Evolutionary conservation across 306 rosid species (phyloP).

Genomic region (Fagus sylvatica): DNA sequence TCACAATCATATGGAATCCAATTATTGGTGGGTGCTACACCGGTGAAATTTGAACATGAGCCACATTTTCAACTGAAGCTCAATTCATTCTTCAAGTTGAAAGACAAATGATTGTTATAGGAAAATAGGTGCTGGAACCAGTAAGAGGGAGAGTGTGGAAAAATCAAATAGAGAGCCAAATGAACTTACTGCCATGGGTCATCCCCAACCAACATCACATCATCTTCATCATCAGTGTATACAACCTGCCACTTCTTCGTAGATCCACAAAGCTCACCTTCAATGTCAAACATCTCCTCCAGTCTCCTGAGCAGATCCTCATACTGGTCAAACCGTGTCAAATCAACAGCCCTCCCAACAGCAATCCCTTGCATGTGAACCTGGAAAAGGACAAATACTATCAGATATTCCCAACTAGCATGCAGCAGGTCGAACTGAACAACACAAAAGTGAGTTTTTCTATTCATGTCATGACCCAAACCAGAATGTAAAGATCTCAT

Average conservation of each 20-base stretch:
- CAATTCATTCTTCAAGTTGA: not conserved
- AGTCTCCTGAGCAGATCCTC: slow-evolving; percentile 77
- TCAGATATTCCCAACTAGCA: slow-evolving; percentile 1
- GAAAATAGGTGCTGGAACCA: not conserved
- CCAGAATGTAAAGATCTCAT: not conserved
- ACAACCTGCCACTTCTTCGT: slow-evolving; percentile 85
- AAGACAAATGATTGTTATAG: not conserved
- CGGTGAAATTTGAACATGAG: not conserved
- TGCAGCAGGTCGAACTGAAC: not conserved
- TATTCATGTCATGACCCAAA: not conserved
- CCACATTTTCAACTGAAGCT: not conserved
- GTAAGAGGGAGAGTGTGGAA: not conserved
- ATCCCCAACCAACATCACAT: slow-evolving; percentile 98
- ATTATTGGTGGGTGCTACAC: not conserved
- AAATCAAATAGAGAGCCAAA: slow-evolving; percentile 8
- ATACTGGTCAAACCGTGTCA: slow-evolving; percentile 73
- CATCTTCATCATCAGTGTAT: slow-evolving; percentile 94
- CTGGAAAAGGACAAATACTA: slow-evolving; percentile 31
- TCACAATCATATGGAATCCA: not conserved
- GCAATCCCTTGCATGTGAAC: slow-evolving; percentile 99
- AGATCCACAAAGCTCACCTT: slow-evolving; percentile 77
- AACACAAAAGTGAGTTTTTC: not conserved
- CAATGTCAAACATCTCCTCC: slow-evolving; percentile 93
- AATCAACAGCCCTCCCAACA: slow-evolving; percentile 97
- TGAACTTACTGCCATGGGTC: slow-evolving; percentile 95